Base-by-base conservation (phyloP, 2,329 filamentous ascomycete species). In the Ophiocordyceps unilateralis region DNA sequence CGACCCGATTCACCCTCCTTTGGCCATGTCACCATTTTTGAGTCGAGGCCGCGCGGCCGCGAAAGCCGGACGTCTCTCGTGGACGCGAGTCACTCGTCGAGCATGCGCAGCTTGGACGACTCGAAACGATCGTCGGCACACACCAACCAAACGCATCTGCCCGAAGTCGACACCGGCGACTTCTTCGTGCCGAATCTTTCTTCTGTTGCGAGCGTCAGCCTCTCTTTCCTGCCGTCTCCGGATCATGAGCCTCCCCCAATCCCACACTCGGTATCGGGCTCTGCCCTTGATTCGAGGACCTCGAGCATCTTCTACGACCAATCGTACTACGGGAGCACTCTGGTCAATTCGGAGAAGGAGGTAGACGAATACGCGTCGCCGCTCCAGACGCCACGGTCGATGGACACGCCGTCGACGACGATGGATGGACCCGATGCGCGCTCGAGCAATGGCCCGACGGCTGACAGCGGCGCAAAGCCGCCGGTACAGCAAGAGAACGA, bases 201-300 rank as follows among this genome's bases (percentile, higher is more conserved):
- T 44, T 53, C 60, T 47, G 54, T 56, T 47, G 45, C 48, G 15
- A 53, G 52, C 47, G 49, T 49, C 41, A 57, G 51, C 42, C 49
- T 52, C 11, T 52, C 56, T 3, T 55, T 56, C 34, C 48, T 60
- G n/a, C 56, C 61, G 1, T 55, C 65, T 9, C 70, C 72, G 10
- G 63, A 64, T 44, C 70, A 74, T 46, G 64, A 68, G 26, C 69
- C 70, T 2, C 71, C 70, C 0, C 68, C 67, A 1, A 59, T 71
- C 5, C 70, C 72, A 6, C 50, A 53, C 1, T 58, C 63, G 5
- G 55, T 56, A 20, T 50, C 58, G 14, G 58, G 52, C 14, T 57
- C 55, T 51, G 44, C 61, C 55, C 43, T 59, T 45, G 53, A 62
- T 49, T 58, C 66, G 51, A 50, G 69, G 63, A 52, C 67, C 55